A percentile compares a stretch with the other conserved stretches of the same genome.
These are phyloP conservation scores for Canavalia ensiformis DNA, from an alignment of 306 rosid species.

Conservation along the genomic window DNA sequence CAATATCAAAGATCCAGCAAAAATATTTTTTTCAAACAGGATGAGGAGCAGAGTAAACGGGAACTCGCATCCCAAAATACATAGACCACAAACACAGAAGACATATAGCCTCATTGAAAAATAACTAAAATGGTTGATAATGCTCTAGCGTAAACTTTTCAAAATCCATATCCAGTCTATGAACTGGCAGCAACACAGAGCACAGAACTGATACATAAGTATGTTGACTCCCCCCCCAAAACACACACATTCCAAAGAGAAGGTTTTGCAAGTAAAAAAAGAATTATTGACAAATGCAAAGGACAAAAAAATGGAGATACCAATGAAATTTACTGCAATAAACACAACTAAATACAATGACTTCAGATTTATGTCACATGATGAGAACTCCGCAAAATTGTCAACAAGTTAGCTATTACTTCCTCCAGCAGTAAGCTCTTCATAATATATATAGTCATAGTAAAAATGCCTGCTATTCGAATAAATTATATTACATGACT, in stretches of 20 bases:
- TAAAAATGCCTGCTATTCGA: not conserved
- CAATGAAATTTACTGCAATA: not conserved
- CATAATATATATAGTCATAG: not conserved
- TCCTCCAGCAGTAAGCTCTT: not conserved
- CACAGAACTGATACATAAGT: not conserved
- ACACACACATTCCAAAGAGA: not conserved
- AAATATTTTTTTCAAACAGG: constrained; percentile 40
- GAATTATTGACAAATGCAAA: not conserved
- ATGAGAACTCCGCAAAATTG: constrained; percentile 18
- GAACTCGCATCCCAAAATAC: constrained; percentile 18
- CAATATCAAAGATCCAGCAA: constrained; percentile 9
- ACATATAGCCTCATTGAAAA: not conserved
- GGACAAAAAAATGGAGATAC: not conserved
- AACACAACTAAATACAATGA: constrained; percentile 15
- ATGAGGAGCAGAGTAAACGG: not conserved
- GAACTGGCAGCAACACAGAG: not conserved
- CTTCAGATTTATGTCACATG: not conserved
- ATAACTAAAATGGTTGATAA: not conserved
- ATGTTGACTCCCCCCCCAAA: not conserved
- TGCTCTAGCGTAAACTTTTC: not conserved
- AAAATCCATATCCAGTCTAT: constrained; percentile 3
- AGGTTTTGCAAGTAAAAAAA: not conserved
- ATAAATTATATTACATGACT: constrained; percentile 30
- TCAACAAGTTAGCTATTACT: not conserved
- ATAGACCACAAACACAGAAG: constrained; percentile 10